Conservation (phyloP, 192 early-diverging fungal genomes). For the Entophlyctis helioformis region DNA sequence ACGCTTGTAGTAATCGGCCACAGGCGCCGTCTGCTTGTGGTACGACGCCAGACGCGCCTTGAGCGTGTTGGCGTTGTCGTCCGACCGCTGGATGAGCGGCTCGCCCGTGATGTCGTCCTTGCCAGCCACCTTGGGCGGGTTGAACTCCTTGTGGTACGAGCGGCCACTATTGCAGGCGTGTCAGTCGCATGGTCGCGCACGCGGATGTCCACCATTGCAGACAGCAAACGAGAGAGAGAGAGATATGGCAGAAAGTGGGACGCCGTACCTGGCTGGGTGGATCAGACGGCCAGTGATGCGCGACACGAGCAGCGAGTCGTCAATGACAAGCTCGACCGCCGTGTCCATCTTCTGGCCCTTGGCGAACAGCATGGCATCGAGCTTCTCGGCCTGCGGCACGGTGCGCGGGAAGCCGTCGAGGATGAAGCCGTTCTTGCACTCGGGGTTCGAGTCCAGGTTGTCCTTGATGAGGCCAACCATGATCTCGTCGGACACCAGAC, state of each 20-base stretch:
- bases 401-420: slow-evolving; percentile 99
- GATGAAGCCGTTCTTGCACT: slow-evolving; percentile 98
- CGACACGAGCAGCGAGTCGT: slow-evolving; percentile 84
- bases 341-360: slow-evolving; percentile 74
- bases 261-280: slow-evolving; percentile 64
- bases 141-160: slow-evolving; percentile 94
- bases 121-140: slow-evolving; percentile 82
- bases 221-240: no score
- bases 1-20: slow-evolving; percentile 78
- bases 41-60: slow-evolving; percentile 77
- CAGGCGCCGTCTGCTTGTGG: slow-evolving; percentile 47
- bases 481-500: slow-evolving; percentile 95
- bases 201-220: no score
- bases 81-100: slow-evolving; percentile 91
- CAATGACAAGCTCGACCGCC: slow-evolving; percentile 87
- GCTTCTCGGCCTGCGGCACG: slow-evolving; percentile 93
- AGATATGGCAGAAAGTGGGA: no score
- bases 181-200: no score
- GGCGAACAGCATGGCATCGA: slow-evolving; percentile 86
- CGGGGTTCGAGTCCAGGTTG: slow-evolving; percentile 86
- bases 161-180: no score
- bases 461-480: slow-evolving; percentile 95
- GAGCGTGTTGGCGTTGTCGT: slow-evolving; percentile 92
- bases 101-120: slow-evolving; percentile 96
- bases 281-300: slow-evolving; percentile 96